Conservation (phyloP, 116 monocot genomes). For the Dioscorea cayenensis region DNA sequence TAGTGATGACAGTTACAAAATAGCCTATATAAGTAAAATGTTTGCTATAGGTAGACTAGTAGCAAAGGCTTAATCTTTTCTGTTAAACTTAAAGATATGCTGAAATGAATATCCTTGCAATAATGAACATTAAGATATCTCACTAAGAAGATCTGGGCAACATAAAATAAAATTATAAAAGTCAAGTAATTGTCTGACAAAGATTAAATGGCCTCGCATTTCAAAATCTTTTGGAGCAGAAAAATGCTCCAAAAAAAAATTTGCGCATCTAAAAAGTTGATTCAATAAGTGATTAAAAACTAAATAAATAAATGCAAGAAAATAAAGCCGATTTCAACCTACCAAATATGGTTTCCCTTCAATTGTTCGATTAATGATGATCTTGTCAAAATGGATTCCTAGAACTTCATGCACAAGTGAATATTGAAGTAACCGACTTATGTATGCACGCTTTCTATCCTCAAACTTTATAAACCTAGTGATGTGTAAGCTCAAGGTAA, state of each 20-base stretch:
- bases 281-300: neutral
- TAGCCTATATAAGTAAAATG: too few species aligned
- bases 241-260: neutral
- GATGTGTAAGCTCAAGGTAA: conserved; percentile 5
- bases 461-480: conserved; percentile 61
- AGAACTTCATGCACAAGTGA: conserved; percentile 64
- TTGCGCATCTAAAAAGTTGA: neutral
- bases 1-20: too few species aligned
- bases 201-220: too few species aligned
- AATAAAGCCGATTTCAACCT: conserved; percentile 2
- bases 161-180: too few species aligned
- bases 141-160: too few species aligned
- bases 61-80: too few species aligned
- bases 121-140: too few species aligned
- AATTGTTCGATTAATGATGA: conserved; percentile 48
- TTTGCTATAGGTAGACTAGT: too few species aligned
- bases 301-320: neutral
- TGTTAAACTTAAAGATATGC: too few species aligned
- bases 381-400: conserved; percentile 50
- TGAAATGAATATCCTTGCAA: too few species aligned
- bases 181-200: too few species aligned
- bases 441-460: conserved; percentile 82
- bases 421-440: conserved; percentile 85
- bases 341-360: conserved; percentile 90
- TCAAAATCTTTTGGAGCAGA: neutral